Percentiles rank a stretch among this genome's conserved stretches.
phyloP scores from a whole-genome alignment of 1,284 basidiomycete genomes.

The Leccinum subrobustum region DNA sequence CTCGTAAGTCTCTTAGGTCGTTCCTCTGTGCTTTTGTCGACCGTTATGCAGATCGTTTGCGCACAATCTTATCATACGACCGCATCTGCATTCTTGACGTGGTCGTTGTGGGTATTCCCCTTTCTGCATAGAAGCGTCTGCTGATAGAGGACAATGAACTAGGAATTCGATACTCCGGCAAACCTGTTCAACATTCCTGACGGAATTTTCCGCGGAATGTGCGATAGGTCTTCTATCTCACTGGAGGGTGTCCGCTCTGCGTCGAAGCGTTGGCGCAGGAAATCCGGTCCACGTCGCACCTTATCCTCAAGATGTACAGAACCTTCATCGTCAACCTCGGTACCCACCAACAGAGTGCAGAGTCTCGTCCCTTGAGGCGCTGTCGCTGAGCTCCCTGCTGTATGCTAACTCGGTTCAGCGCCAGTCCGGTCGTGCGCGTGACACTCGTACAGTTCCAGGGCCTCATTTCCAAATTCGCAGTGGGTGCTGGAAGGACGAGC shows the following conservation, averaged over 20 bases:
- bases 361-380: too few species aligned
- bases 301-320: too few species aligned
- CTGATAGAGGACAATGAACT: not conserved
- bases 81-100: conserved; percentile 74
- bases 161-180: conserved; percentile 71
- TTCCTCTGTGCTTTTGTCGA: conserved; percentile 3
- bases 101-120: conserved; percentile 44
- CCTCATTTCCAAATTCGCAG: too few species aligned
- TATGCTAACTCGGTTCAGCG: too few species aligned
- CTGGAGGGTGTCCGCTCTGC: conserved; percentile 55
- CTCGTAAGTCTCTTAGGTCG: conserved; percentile 46
- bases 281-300: too few species aligned
- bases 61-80: conserved; percentile 75
- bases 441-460: too few species aligned
- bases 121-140: not conserved
- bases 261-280: conserved; percentile 4
- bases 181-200: conserved; percentile 48
- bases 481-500: too few species aligned
- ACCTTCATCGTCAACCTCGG: too few species aligned
- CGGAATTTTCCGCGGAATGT: conserved; percentile 46
- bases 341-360: too few species aligned
- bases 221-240: conserved; percentile 65
- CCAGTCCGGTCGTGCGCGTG: too few species aligned
- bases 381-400: too few species aligned
- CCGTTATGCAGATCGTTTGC: conserved; percentile 53